Conservation (phyloP, 1,284 basidiomycete species). For the Marasmius oreades region DNA sequence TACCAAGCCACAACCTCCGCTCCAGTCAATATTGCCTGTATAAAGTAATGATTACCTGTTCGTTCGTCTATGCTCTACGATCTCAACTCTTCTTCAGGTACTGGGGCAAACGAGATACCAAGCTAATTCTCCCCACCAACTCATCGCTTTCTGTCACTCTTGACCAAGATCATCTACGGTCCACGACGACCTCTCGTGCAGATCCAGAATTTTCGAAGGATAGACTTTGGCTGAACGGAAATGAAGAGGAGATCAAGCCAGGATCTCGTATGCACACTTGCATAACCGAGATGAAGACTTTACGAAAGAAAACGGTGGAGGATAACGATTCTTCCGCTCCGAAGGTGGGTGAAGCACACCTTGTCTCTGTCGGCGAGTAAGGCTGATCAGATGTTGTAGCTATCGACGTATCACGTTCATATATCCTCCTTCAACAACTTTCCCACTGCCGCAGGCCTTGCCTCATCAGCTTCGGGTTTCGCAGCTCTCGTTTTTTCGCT, state of each 20-base stretch:
- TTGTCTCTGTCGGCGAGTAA: constrained; percentile 5
- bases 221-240: constrained; percentile 92
- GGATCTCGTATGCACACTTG: constrained; percentile 83
- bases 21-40: constrained; percentile 95
- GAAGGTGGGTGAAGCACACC: constrained; percentile 59
- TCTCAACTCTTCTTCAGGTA: constrained; percentile 55
- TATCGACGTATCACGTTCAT: constrained; percentile 75
- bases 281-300: constrained; percentile 82
- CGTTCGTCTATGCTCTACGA: constrained; percentile 8
- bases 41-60: constrained; percentile 70
- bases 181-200: constrained; percentile 89
- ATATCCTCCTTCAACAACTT: constrained; percentile 98
- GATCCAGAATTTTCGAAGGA: constrained; percentile 77
- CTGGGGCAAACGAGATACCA: constrained; percentile 98
- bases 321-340: constrained; percentile 57
- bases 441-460: constrained; percentile 96
- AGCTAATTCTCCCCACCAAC: constrained; percentile 96
- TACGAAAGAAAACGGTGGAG: constrained; percentile 74
- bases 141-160: constrained; percentile 97
- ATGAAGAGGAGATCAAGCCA: constrained; percentile 84
- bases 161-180: constrained; percentile 92
- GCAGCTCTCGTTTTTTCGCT: constrained; percentile 93
- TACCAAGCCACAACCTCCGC: constrained; percentile 90
- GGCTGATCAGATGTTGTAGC: constrained; percentile 33
- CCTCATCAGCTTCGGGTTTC: constrained; percentile 96